Conservation (phyloP, 1,284 basidiomycete genomes). For the Agroathelia rolfsii region DNA sequence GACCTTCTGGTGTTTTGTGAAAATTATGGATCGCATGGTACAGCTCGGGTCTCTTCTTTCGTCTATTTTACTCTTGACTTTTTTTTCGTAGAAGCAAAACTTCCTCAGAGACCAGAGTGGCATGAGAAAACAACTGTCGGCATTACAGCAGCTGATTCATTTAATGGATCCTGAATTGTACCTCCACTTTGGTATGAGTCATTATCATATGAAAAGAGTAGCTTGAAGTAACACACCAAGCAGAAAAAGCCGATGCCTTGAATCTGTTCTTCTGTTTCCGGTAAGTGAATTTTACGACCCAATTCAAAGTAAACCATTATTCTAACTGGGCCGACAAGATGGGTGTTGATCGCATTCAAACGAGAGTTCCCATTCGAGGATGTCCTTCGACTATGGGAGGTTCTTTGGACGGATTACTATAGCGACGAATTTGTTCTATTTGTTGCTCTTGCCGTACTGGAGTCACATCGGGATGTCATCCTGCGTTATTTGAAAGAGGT, state of each 20-base stretch:
- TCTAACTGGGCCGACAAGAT: constrained; percentile 30
- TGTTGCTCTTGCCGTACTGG: constrained; percentile 86
- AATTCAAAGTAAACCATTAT: constrained; percentile 1
- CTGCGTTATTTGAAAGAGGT: constrained; percentile 88
- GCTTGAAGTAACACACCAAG: constrained; percentile 8
- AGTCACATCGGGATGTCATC: constrained; percentile 90
- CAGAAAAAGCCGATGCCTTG: constrained; percentile 83
- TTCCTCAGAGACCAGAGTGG: constrained; percentile 95
- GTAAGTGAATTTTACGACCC: constrained; percentile 27
- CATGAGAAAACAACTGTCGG: constrained; percentile 90
- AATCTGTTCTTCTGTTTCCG: constrained; percentile 99
- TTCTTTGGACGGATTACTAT: constrained; percentile 91
- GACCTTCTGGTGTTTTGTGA: constrained; percentile 94
- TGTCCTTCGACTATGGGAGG: constrained; percentile 88
- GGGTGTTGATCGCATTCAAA: constrained; percentile 88
- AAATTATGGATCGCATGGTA: constrained; percentile 93
- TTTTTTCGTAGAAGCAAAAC: constrained; percentile 66
- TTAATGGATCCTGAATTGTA: constrained; percentile 94
- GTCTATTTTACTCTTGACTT: constrained; percentile 4
- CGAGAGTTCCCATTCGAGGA: constrained; percentile 91
- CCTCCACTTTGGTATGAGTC: constrained; percentile 62
- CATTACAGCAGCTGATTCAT: constrained; percentile 82
- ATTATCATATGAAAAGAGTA: constrained; percentile 2
- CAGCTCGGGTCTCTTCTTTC: constrained; percentile 15
- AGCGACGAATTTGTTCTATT: constrained; percentile 88